These are phyloP conservation scores for Teunomyces barrocoloradensis DNA, from an alignment of 805 yeast species.

Conservation along the genomic window DNA sequence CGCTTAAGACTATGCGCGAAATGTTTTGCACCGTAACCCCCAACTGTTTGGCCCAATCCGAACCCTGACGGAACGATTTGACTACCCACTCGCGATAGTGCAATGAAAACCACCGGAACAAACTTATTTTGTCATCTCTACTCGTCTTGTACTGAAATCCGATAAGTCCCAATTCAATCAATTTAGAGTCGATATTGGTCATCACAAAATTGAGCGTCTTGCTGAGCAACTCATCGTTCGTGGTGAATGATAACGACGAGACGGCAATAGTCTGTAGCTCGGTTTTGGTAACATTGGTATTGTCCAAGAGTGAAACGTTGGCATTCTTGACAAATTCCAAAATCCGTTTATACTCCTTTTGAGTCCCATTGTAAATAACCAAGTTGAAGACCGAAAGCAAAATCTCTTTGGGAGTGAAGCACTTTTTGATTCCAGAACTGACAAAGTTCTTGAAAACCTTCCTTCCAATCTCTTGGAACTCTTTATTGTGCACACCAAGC, in stretches of 20 bases:
- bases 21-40: constrained; percentile 44
- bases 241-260: constrained; percentile 51
- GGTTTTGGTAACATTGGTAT: constrained; percentile 28
- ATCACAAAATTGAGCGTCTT: constrained; percentile 57
- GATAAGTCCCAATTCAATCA: constrained; percentile 56
- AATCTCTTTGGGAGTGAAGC: constrained; percentile 51
- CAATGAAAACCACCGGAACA: constrained; percentile 59
- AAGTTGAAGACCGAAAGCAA: constrained; percentile 44
- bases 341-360: constrained; percentile 60
- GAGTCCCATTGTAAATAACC: constrained; percentile 34
- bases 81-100: constrained; percentile 53
- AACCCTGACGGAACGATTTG: constrained; percentile 46
- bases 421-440: constrained; percentile 48
- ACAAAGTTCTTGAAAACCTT: constrained; percentile 43
- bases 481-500: constrained; percentile 30
- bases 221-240: constrained; percentile 43
- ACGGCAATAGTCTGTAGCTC: constrained; percentile 58
- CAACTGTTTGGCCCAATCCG: constrained; percentile 46
- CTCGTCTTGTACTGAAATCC: constrained; percentile 46
- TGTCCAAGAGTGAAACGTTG: constrained; percentile 40
- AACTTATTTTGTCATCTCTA: constrained; percentile 23
- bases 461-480: constrained; percentile 32
- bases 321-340: constrained; percentile 52
- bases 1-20: constrained; percentile 38
- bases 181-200: constrained; percentile 52